Percentiles rank a stretch among this genome's conserved stretches.
Conservation (phyloP, 1,139 yeast genomes). For the Blastobotrys serpentis region DNA sequence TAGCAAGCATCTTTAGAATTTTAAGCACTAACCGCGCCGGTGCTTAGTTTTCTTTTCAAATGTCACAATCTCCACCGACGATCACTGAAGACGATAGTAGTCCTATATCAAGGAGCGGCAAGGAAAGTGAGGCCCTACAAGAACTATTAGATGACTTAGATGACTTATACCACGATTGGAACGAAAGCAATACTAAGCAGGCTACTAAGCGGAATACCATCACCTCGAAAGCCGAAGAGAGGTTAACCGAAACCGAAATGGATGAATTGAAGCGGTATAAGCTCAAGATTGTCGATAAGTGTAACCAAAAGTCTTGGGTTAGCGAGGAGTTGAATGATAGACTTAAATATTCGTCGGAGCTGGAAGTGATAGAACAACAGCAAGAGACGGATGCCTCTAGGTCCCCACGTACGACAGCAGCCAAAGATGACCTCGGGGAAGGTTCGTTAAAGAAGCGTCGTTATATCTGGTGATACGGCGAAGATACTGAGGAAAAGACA, state of each 20-base stretch:
- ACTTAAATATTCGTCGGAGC: conserved; percentile 8
- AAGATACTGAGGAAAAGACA: background rate
- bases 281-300: conserved; percentile 14
- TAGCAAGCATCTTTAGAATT: background rate
- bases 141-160: conserved; percentile 14
- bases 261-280: conserved; percentile 14
- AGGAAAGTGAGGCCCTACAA: conserved; percentile 12
- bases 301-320: conserved; percentile 14
- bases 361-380: background rate
- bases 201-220: conserved; percentile 3
- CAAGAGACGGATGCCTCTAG: background rate
- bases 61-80: background rate
- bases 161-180: conserved; percentile 15
- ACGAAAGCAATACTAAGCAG: conserved; percentile 10
- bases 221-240: background rate
- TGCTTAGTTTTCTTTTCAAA: background rate
- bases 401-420: background rate
- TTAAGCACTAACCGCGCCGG: background rate
- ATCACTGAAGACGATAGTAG: background rate
- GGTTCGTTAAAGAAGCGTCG: conserved; percentile 9
- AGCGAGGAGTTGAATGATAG: conserved; percentile 13
- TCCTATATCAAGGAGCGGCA: background rate
- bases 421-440: conserved; percentile 1
- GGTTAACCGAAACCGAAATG: conserved; percentile 5
- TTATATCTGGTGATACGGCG: conserved; percentile 1